phyloP scores from a whole-genome alignment of 768 basidiomycete species.

The Auriscalpium orientale region DNA sequence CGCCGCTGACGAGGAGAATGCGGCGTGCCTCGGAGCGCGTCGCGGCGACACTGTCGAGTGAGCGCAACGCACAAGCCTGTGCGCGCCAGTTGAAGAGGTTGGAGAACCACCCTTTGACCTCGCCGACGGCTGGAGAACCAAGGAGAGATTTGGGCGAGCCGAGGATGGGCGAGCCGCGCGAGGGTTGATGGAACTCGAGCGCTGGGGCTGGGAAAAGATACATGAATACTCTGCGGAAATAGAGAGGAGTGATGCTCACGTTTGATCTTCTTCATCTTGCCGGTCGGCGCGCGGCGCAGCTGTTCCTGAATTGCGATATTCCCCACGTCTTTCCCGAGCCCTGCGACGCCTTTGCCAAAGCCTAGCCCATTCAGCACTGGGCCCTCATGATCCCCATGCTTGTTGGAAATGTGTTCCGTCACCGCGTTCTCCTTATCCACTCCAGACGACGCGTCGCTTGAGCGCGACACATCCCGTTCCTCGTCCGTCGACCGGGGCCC shows the following conservation, averaged over 20 bases:
- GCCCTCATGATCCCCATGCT: constrained; percentile 14
- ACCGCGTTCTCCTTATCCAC: constrained; percentile 32
- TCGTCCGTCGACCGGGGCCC: constrained; percentile 4
- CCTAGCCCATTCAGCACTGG: constrained; percentile 25
- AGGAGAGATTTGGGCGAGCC: constrained; percentile 42
- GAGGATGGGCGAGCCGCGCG: constrained; percentile 35
- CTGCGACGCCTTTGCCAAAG: constrained; percentile 18
- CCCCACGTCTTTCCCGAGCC: constrained; percentile 42
- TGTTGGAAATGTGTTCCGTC: constrained; percentile 23
- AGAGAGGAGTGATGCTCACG: constrained; percentile 34
- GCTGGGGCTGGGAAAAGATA: constrained; percentile 38
- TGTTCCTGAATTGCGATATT: constrained; percentile 35
- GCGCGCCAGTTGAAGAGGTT: constrained; percentile 91
- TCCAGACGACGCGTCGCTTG: constrained; percentile 1
- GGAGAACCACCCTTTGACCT: constrained; percentile 91
- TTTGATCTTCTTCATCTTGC: constrained; percentile 41
- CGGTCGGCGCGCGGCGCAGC: constrained; percentile 28
- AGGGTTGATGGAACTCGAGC: constrained; percentile 42
- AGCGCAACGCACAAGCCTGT: constrained; percentile 48
- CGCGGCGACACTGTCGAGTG: constrained; percentile 42
- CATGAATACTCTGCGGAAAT: not conserved
- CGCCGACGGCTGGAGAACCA: constrained; percentile 68
- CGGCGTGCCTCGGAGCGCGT: constrained; percentile 61
- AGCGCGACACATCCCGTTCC: not conserved
- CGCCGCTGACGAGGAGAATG: constrained; percentile 59